Evolutionary conservation across 2,329 filamentous ascomycete species (phyloP).

Genomic region (Sclerotinia spermophila): DNA sequence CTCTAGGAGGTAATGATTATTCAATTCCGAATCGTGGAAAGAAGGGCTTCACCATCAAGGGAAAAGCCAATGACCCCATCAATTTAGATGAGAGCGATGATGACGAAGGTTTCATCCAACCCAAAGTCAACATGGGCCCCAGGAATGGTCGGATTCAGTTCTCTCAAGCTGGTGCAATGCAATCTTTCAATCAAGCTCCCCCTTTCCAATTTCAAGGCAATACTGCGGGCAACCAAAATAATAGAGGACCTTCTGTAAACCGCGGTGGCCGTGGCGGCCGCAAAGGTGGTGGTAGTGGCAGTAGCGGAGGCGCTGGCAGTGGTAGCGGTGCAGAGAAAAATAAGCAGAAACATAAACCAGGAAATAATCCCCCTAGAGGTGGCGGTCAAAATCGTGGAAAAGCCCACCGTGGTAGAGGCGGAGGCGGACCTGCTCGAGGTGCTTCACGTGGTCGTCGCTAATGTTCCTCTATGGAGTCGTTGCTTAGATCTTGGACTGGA

Average conservation of each 20-base stretch:
- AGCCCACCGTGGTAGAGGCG: neutral
- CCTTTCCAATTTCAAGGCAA: constrained; percentile 14
- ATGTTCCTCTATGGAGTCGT: neutral
- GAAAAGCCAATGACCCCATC: constrained; percentile 34
- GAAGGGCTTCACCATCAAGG: constrained; percentile 34
- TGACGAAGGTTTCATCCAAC: constrained; percentile 30
- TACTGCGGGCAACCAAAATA: neutral
- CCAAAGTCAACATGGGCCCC: constrained; percentile 24
- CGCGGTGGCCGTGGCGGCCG: neutral
- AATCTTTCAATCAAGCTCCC: constrained; percentile 5
- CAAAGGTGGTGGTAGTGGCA: neutral
- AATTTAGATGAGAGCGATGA: constrained; percentile 34
- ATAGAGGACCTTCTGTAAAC: neutral
- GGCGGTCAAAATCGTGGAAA: neutral
- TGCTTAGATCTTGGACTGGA: neutral
- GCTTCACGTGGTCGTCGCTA: constrained; percentile 10
- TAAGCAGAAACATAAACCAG: neutral
- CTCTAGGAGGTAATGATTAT: constrained; percentile 32
- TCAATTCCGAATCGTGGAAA: constrained; percentile 25
- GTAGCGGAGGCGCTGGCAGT: neutral
- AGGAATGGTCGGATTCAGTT: constrained; percentile 12
- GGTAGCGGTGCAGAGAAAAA: neutral
- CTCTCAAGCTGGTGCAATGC: constrained; percentile 5
- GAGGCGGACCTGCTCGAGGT: constrained; percentile 4
- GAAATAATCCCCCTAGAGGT: neutral